phyloP scores from a whole-genome alignment of 768 basidiomycete species.

The Termitomyces sp. region DNA sequence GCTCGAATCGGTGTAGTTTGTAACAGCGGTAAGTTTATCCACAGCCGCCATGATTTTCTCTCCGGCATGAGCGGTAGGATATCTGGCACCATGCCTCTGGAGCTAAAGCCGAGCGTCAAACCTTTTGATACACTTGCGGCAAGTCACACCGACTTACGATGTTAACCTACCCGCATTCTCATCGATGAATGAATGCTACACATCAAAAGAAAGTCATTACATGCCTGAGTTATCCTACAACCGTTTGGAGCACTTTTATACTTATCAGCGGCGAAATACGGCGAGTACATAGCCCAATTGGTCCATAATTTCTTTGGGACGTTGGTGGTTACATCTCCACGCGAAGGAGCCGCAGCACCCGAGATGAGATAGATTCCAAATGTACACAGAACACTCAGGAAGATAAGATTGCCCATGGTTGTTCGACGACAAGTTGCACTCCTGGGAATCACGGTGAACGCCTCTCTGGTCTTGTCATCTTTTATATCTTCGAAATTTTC shows the following conservation, averaged over 20 bases:
- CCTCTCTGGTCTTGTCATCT: not conserved
- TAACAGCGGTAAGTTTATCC: conserved; percentile 46
- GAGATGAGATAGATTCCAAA: conserved; percentile 1
- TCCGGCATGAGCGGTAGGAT: conserved; percentile 52
- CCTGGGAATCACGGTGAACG: not conserved
- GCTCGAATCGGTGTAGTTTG: conserved; percentile 35
- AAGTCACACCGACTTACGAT: conserved; percentile 39
- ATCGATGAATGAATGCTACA: not conserved
- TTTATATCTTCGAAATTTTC: not conserved
- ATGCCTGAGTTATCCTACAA: conserved; percentile 56
- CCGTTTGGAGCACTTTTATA: conserved; percentile 42
- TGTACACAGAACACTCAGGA: conserved; percentile 7
- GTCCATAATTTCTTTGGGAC: conserved; percentile 14
- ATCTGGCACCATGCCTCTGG: conserved; percentile 78
- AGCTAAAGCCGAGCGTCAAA: conserved; percentile 37
- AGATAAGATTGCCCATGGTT: conserved; percentile 4
- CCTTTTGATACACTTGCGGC: not conserved
- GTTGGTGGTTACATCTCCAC: conserved; percentile 6
- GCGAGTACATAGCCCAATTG: conserved; percentile 60
- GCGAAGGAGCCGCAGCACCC: not conserved
- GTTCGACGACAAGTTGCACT: not conserved
- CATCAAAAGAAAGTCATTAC: not conserved
- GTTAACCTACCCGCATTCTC: conserved; percentile 40
- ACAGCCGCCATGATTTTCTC: conserved; percentile 42
- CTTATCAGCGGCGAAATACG: conserved; percentile 43